Evolutionary conservation across 805 yeast species (phyloP).

Genomic region (Kuraishia molischiana): DNA sequence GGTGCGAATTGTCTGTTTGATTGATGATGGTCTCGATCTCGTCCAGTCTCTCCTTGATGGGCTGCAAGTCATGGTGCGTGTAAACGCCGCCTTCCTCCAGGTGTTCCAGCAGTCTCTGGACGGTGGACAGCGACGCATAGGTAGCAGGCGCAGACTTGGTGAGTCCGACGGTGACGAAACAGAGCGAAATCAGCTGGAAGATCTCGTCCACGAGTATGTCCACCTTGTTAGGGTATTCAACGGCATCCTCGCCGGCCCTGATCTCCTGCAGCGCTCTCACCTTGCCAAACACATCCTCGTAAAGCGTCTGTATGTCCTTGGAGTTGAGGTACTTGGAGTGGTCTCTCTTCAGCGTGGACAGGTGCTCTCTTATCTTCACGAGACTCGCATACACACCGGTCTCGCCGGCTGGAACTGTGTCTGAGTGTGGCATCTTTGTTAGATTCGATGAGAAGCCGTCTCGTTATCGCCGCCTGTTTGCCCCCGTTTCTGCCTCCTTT

Average conservation of each 20-base stretch:
- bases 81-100: slow-evolving; percentile 72
- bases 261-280: slow-evolving; percentile 44
- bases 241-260: slow-evolving; percentile 17
- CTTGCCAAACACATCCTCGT: slow-evolving; percentile 44
- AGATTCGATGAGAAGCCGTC: too few relatives aligned
- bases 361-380: slow-evolving; percentile 28
- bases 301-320: slow-evolving; percentile 51
- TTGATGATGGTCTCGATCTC: slow-evolving; percentile 62
- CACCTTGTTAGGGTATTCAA: slow-evolving; percentile 36
- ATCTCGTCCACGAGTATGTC: slow-evolving; percentile 80
- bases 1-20: slow-evolving; percentile 44
- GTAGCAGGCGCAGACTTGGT: slow-evolving; percentile 90
- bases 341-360: slow-evolving; percentile 49
- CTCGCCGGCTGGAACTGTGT: slow-evolving; percentile 21
- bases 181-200: slow-evolving; percentile 77
- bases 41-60: slow-evolving; percentile 61
- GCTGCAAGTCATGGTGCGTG: slow-evolving; percentile 74
- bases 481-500: too few relatives aligned
- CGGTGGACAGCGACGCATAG: slow-evolving; percentile 81
- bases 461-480: too few relatives aligned
- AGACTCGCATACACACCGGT: slow-evolving; percentile 26
- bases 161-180: slow-evolving; percentile 87
- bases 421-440: slow-evolving; percentile 15
- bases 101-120: slow-evolving; percentile 75
- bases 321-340: slow-evolving; percentile 57